Base-by-base conservation (phyloP, 2,329 filamentous ascomycete species). In the Bipolaris cookei region DNA sequence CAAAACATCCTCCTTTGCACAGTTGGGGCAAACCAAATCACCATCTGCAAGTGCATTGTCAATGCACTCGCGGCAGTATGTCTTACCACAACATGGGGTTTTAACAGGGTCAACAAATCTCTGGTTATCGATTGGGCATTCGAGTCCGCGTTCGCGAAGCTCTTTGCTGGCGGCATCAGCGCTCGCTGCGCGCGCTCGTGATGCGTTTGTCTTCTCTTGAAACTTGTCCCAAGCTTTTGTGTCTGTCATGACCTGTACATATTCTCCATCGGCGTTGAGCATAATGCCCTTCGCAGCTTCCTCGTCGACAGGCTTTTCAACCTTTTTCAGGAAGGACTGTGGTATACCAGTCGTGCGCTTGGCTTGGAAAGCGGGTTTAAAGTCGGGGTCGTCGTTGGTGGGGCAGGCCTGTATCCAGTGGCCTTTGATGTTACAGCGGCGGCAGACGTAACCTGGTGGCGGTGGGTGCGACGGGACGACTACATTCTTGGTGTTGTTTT, bases 1-100 rank as follows among this genome's bases (percentile, higher is more conserved):
- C 71, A 97, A 83, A 64, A 97, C 91, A 72, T 91, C 91, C 76
- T 97, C 92, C 62, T 89, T 90, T 79, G 91, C 87, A 83, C 95
- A 99, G 68, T 88, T 89, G 64, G 95, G 95, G 79, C 95, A 99
- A 78, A 93, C 84, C 80, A 99, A 92, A 84, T 99, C 95, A 86
- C 90, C 95, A 83, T 98, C 93, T 80, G 97, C 94, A 79, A 99
- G 88, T 80, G 93, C 91, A 86, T 97, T 97, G 77, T 95, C 96
- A 81, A 99, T 97, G 89, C 95, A 99, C 78, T 97, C 92, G 86
- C 95, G 95, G 85, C 95, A 99, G 84, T 96, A 99, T 76, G 93
- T 97, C 86, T 90, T 96, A 81, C 90, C 87, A 84, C 95, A 99
- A 86, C 95, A 99, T 67, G 95, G 94, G 75, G 95, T 98, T 86